A percentile compares a stretch with the other conserved stretches of the same genome.
phyloP scores from a whole-genome alignment of 176 grass and related monocot genomes.

The Musa beccarii region DNA sequence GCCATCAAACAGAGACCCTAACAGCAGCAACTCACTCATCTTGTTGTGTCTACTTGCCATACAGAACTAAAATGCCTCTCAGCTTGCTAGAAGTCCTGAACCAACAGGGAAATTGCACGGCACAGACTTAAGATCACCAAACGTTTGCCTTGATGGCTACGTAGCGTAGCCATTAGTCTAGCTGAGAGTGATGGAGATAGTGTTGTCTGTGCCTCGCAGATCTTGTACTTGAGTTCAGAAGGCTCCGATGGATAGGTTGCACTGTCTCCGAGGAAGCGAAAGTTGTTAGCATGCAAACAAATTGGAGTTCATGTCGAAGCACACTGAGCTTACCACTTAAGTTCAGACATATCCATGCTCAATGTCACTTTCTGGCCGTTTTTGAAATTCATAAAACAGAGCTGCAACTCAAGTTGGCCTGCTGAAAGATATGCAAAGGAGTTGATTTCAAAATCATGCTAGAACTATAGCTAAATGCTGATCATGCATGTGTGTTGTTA shows the following conservation, averaged over 20 bases:
- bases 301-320: background rate
- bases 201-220: constrained; percentile 40
- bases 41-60: no score
- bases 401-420: constrained; percentile 44
- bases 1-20: no score
- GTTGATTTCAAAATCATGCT: background rate
- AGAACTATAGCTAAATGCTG: background rate
- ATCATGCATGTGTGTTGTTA: no score
- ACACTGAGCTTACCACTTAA: constrained; percentile 50
- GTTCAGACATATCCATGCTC: constrained; percentile 52
- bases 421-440: constrained; percentile 23
- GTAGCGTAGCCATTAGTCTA: constrained; percentile 30
- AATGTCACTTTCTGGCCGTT: constrained; percentile 43
- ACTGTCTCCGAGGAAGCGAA: constrained; percentile 25
- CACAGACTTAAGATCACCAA: constrained; percentile 49
- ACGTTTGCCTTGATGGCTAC: constrained; percentile 41
- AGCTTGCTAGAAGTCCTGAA: constrained; percentile 17
- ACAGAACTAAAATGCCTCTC: background rate
- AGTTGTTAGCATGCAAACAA: background rate
- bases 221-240: constrained; percentile 50
- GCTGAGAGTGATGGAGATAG: constrained; percentile 25
- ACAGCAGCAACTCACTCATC: no score
- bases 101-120: constrained; percentile 36
- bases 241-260: constrained; percentile 60
- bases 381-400: constrained; percentile 61